Evolutionary conservation across 805 yeast genomes (phyloP), one percentile per base, ranked within the genome.

Genomic region (Kazachstania bromeliacearum): DNA sequence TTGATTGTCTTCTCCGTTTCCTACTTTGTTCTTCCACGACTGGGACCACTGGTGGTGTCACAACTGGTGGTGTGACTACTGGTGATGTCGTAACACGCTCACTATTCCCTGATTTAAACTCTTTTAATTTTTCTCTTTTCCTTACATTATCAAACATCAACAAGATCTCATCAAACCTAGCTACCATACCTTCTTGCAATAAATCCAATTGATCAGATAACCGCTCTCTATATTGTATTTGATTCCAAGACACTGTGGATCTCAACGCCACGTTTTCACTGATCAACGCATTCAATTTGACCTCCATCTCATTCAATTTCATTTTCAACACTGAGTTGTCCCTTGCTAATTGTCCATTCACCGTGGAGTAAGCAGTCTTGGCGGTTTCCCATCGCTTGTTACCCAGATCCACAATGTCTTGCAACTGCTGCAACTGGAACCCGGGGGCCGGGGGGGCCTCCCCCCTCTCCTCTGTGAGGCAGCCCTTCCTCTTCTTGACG

Each of bases 311-410:
- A 4, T 68, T 55, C 18, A 79, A 61, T 43, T 65, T 71, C 26
- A 67, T 51, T 65, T 70, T 62, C 51, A 79, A 59, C 16, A 64
- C 51, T 3, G 79, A 68, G 50, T 76, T 78, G 34, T 68, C 71
- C 42, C 67, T 72, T 1, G 84, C 84, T 19, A 81, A 55, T n/a
- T 70, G 67, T 36, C 64, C 65, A 54, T 80, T 80, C 48, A 57
- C 67, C 33, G 43, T 51, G 29, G 47, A 48, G 38, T 51, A 55
- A 8, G 47, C 55, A 37, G 42, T 44, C 24, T 44, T 57, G n/a
- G 53, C 36, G 1, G 33, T 24, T 18, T 47, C 50, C 12, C 43
- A 38, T 29, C 47, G 48, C 13, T 31, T 33, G 14, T 41, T 43
- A 23, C 53, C 56, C 7, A 40, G 24, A 36, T 57, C 58, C 44